Conservation (phyloP, 163 green algal species). For the Prototheca wickerhamii region DNA sequence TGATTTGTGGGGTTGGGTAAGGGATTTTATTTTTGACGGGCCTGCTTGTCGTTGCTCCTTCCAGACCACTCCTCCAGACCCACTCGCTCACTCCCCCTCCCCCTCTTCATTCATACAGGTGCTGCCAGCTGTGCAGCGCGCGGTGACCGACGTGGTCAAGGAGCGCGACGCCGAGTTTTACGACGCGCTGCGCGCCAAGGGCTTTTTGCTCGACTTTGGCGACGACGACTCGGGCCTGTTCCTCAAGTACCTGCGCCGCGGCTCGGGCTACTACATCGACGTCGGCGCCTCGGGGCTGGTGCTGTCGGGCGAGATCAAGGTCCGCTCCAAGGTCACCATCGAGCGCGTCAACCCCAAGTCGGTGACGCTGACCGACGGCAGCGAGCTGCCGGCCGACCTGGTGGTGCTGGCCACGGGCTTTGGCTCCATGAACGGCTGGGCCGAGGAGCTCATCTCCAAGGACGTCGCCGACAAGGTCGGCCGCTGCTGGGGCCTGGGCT, state of each 20-base stretch:
- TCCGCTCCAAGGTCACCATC: conserved; percentile 1
- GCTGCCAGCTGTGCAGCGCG: not conserved
- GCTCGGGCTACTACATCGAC: conserved; percentile 9
- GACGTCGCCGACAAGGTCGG: conserved; percentile 22
- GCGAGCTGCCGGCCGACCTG: conserved; percentile 1
- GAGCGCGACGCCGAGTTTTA: conserved; percentile 1
- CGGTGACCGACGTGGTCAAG: not conserved
- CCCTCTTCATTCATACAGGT: not conserved
- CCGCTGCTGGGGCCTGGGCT: conserved; percentile 3
- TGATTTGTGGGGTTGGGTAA: not conserved
- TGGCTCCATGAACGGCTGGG: conserved; percentile 32
- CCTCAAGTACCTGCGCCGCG: conserved; percentile 9
- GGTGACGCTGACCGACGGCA: conserved; percentile 4
- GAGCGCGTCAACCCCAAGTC: not conserved
- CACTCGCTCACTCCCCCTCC: not conserved
- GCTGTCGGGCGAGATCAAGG: not conserved
- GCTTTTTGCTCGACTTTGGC: conserved; percentile 7
- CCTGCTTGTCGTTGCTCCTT: no score
- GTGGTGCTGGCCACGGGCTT: conserved; percentile 4
- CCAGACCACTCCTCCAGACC: no score
- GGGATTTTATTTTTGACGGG: not conserved
- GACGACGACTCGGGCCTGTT: conserved; percentile 6
- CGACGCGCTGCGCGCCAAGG: not conserved
- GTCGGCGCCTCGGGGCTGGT: conserved; percentile 6
- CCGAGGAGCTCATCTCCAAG: conserved; percentile 24